These are phyloP conservation scores for Cyclotella baltica DNA, from an alignment of 108 stramenopile genomes.

Conservation along the genomic window DNA sequence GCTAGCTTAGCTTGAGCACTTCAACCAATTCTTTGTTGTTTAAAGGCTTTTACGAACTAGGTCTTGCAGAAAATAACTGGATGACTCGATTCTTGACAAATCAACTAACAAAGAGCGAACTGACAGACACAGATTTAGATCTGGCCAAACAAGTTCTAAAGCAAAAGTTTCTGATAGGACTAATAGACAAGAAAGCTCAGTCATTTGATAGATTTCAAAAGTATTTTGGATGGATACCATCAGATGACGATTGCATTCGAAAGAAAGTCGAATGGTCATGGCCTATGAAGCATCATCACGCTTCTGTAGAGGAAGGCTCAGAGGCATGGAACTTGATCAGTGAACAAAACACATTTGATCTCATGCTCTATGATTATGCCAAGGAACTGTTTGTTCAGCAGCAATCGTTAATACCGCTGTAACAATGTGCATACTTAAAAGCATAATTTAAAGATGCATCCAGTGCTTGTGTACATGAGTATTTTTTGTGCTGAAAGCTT, in stretches of 20 bases:
- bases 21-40: not conserved
- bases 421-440: not conserved
- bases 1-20: not conserved
- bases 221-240: constrained; percentile 51
- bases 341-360: constrained; percentile 48
- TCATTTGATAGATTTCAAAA: constrained; percentile 48
- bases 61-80: constrained; percentile 49
- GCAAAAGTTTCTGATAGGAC: constrained; percentile 54
- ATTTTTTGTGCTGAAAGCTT: no score
- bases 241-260: constrained; percentile 47
- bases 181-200: constrained; percentile 51
- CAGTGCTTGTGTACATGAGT: no score
- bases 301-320: constrained; percentile 41
- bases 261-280: constrained; percentile 57
- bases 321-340: constrained; percentile 48
- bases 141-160: constrained; percentile 52
- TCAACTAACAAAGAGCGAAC: constrained; percentile 21
- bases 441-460: no score
- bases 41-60: constrained; percentile 30
- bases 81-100: constrained; percentile 50
- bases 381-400: constrained; percentile 52
- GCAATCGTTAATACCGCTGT: not conserved
- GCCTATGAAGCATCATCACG: constrained; percentile 58
- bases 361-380: constrained; percentile 57
- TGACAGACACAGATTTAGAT: constrained; percentile 44